A percentile compares a stretch with the other conserved stretches of the same genome.
These are phyloP conservation scores for Pseudogymnoascus destructans DNA, from an alignment of 2,329 filamentous ascomycete species.

Conservation along the genomic window DNA sequence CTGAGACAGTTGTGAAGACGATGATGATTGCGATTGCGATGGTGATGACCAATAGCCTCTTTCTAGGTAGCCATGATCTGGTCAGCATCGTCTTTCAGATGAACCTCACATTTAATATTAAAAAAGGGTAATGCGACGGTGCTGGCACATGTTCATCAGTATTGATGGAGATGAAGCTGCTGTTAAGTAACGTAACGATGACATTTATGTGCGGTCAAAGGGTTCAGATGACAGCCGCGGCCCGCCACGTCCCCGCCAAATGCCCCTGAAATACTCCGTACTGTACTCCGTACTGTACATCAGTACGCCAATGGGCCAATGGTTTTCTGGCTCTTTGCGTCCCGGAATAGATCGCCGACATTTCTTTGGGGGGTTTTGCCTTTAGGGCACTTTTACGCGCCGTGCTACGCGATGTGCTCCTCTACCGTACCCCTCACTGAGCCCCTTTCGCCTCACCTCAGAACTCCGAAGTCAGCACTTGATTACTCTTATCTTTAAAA, in stretches of 20 bases:
- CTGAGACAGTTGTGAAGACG: slow-evolving; percentile 8
- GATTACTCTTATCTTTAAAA: not conserved
- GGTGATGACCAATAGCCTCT: not conserved
- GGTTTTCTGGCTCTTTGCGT: not conserved
- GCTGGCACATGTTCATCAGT: not conserved
- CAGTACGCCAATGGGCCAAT: not conserved
- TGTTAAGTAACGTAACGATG: not conserved
- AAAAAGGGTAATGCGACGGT: not conserved
- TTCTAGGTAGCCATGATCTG: slow-evolving; percentile 12
- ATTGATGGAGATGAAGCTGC: not conserved
- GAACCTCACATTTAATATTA: not conserved
- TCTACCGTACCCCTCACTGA: not conserved
- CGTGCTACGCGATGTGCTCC: not conserved
- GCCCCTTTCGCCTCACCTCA: not conserved
- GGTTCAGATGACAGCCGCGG: not conserved
- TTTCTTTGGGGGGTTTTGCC: not conserved
- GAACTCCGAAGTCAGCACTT: not conserved
- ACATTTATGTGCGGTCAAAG: not conserved
- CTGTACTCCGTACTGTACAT: not conserved
- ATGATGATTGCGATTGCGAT: slow-evolving; percentile 10
- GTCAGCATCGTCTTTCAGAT: slow-evolving; percentile 11
- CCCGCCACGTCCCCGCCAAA: not conserved
- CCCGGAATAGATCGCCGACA: not conserved
- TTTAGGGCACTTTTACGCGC: not conserved
- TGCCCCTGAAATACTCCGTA: not conserved